Base-by-base conservation (phyloP, 805 yeast genomes). In the Saccharomyces paradoxus region DNA sequence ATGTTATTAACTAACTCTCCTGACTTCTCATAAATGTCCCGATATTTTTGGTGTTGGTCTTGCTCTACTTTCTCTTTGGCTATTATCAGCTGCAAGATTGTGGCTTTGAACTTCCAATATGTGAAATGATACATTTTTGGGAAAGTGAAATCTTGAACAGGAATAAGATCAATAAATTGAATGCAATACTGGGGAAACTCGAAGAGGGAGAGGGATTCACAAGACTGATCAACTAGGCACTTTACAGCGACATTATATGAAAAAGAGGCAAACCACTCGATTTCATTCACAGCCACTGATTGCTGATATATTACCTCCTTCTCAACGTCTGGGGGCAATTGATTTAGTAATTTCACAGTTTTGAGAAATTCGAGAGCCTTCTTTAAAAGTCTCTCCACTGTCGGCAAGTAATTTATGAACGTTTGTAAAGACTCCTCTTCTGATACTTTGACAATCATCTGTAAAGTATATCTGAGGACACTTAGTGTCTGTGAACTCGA, bases 191-290 rank as follows among this genome's bases (percentile, higher is more conserved):
- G 57, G 1, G 67, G 53, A 9, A 71, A 60, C 9, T 57, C 32
- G 6, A 53, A 47, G 9, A 66, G 59, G 24, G 53, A 47, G 9
- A 66, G 59, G 24, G 59, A 50, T 7, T 52, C 31, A 13, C 49
- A 59, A 2, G 56, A 57, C 1, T 55, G 56, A n/a, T 52, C 50
- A 2, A 53, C 22, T 8, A 61, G 49, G 50, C 72, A 70, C 31
- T 62, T 62, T 8, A 67, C 60, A 1, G 68, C 59, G 14, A 69
- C 46, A 50, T 73, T 74, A 52, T 69, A 74, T 0, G 73, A 60
- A 5, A 65, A 65, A 1, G 76, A 65, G 0, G 72, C 64, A 58
- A 74, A 72, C 79, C 79, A 75, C 57, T 71, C 75, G 22, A 72
- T 57, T 48, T 75, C 79, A 48, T 66, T 66, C 5, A 59, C 55